phyloP scores from a whole-genome alignment of 306 rosid genomes.

The Castanea mollissima region DNA sequence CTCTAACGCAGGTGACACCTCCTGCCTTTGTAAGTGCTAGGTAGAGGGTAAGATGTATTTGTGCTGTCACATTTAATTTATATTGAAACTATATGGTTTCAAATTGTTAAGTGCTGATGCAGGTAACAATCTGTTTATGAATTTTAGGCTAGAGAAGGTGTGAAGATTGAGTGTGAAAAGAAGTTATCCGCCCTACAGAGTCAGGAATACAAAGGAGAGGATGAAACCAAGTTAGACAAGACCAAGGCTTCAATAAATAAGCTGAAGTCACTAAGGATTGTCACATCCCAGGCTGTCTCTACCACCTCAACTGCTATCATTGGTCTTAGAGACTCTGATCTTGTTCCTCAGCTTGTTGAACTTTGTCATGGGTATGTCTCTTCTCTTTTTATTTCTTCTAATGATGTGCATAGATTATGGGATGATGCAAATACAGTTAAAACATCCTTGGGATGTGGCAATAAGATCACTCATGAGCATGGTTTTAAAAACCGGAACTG shows the following conservation, averaged over 20 bases:
- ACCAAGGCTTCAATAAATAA: conserved; percentile 83
- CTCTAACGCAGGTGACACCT: too few relatives aligned
- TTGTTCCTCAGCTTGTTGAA: conserved; percentile 91
- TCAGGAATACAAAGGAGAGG: conserved; percentile 95
- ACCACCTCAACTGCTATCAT: conserved; percentile 83
- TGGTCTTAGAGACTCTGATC: conserved; percentile 83
- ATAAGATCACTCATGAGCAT: neutral
- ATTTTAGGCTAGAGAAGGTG: conserved; percentile 81
- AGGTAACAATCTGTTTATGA: conserved; percentile 27
- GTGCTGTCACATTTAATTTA: conserved; percentile 33
- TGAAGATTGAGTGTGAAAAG: conserved; percentile 90
- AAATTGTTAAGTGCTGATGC: conserved; percentile 30
- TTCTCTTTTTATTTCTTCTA: conserved; percentile 21
- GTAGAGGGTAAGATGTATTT: neutral
- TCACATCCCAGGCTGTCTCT: conserved; percentile 94
- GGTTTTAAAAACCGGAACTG: too few relatives aligned
- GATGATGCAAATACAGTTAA: neutral
- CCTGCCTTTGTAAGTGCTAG: too few relatives aligned
- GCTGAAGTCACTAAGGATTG: conserved; percentile 81
- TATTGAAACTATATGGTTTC: conserved; percentile 27
- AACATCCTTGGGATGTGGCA: neutral
- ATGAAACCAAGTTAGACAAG: conserved; percentile 81
- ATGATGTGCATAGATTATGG: conserved; percentile 1
- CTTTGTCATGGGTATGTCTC: conserved; percentile 84
- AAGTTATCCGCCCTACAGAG: conserved; percentile 72